Base-by-base conservation (phyloP, 768 basidiomycete species). In the Calocybe cyanea region DNA sequence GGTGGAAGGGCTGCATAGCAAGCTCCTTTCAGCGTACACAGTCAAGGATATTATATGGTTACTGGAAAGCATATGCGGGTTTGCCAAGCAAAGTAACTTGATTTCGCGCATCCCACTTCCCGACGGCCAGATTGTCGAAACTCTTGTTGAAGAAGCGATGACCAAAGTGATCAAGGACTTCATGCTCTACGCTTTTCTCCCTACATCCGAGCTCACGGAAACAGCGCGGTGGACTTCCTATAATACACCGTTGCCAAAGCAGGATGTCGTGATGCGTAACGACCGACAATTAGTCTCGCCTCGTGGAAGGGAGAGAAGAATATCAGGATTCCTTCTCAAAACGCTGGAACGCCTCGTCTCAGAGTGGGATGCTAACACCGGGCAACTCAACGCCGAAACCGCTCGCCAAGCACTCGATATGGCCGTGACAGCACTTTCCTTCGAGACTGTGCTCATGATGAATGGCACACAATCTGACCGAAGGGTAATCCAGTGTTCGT, bases 401-500 rank as follows among this genome's bases (percentile, higher is more conserved):
- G 73, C 83, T 3, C 80, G 91, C 17, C 71, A 75, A 23, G 70
- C 78, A 3, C 56, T 96, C 43, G 92, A 97, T 58, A 63, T 85
- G 23, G 78, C 81, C 4, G 70, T 90, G 7, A 67, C 70, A 1
- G 77, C 83, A 2, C 63, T 96, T 2, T 69, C 70, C 28, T 94
- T 89, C 55, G 85, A 92, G 59, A 76, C 78, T 2, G 54, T 79
- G 1, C 73, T 92, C 6, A 57, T 73, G 7, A 53, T 81, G 41
- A 92, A 88, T 45, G 88, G 87, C 13, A 78, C 71, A 2, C 67
- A 72, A 19, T 63, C 76, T 1, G 86, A 83, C 52, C 65, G 75
- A 38, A 73, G 77, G 3, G 76, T 83, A n/a, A 56, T 92, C 2
- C 81, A 85, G 52, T 67, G 68, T 0, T 82, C 87, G 0, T 78